Conservation (phyloP, 768 basidiomycete genomes). For the Vararia minispora region DNA sequence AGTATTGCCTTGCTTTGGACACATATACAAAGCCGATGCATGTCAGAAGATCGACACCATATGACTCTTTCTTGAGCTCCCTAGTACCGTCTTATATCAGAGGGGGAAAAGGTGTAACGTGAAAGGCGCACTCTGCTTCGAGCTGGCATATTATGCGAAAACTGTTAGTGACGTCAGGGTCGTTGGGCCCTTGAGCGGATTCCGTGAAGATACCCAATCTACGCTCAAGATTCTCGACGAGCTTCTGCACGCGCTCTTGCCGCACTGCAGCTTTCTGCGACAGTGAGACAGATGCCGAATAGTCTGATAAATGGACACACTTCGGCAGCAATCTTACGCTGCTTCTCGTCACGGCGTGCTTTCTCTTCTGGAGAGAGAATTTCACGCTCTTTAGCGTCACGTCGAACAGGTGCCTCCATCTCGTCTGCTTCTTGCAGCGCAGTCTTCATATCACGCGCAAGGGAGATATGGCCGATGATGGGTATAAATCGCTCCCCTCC, state of each 20-base stretch:
- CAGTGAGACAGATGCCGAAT: conserved; percentile 2
- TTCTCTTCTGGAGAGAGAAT: conserved; percentile 30
- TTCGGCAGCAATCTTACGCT: conserved; percentile 56
- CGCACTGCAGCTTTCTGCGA: conserved; percentile 70
- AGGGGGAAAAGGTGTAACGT: background rate
- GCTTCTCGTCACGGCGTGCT: conserved; percentile 52
- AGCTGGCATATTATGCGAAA: conserved; percentile 71
- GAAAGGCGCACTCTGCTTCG: conserved; percentile 62
- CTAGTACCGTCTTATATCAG: conserved; percentile 33
- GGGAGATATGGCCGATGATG: conserved; percentile 81
- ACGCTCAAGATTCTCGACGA: conserved; percentile 68
- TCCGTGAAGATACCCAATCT: conserved; percentile 86
- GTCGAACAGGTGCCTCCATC: conserved; percentile 30
- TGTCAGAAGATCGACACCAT: conserved; percentile 77
- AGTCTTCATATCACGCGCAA: conserved; percentile 88
- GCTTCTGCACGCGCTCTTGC: conserved; percentile 61
- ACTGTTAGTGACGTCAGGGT: conserved; percentile 56
- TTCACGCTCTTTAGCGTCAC: conserved; percentile 39
- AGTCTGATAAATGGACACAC: conserved; percentile 25
- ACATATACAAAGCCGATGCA: conserved; percentile 80
- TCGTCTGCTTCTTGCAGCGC: conserved; percentile 84
- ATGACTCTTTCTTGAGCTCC: conserved; percentile 77
- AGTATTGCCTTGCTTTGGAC: conserved; percentile 73
- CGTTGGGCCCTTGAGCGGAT: conserved; percentile 59
- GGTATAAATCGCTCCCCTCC: conserved; percentile 80